Percentiles rank a stretch among this genome's conserved stretches.
These are phyloP conservation scores for button mushroom (Agaricus bisporus) DNA, from an alignment of 768 basidiomycete species.

Conservation along the genomic window DNA sequence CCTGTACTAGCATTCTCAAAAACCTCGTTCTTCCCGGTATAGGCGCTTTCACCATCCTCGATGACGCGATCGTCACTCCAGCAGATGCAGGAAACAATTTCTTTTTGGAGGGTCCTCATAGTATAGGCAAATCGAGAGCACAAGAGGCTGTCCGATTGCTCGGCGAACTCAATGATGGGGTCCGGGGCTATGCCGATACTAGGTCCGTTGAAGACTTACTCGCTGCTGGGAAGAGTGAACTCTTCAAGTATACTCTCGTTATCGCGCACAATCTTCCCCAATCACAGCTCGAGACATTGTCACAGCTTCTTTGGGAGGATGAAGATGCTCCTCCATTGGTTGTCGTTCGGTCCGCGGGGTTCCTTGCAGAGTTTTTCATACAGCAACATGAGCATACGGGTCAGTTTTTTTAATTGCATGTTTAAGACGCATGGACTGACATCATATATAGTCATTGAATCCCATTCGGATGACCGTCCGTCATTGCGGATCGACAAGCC, in stretches of 20 bases:
- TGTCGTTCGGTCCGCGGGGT: conserved; percentile 79
- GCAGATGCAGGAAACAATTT: conserved; percentile 95
- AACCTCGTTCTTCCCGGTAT: conserved; percentile 96
- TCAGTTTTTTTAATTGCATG: conserved; percentile 28
- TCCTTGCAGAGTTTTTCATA: conserved; percentile 82
- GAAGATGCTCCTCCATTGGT: conserved; percentile 61
- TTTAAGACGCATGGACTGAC: not conserved
- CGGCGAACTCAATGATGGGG: conserved; percentile 83
- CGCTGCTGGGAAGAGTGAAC: conserved; percentile 28
- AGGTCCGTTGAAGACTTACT: conserved; percentile 54
- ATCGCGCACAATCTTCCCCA: conserved; percentile 78
- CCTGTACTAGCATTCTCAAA: conserved; percentile 87
- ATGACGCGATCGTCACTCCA: conserved; percentile 50
- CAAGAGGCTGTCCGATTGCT: conserved; percentile 73
- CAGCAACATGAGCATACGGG: conserved; percentile 87
- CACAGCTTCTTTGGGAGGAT: conserved; percentile 63
- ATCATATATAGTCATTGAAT: conserved; percentile 67
- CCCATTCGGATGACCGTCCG: conserved; percentile 69
- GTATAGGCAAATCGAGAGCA: conserved; percentile 76
- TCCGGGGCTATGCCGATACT: conserved; percentile 61
- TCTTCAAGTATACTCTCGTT: conserved; percentile 63
- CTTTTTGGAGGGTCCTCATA: conserved; percentile 75
- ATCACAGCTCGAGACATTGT: conserved; percentile 47
- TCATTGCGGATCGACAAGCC: conserved; percentile 85
- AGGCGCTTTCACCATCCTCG: conserved; percentile 92